Evolutionary conservation across 345 rosid species (phyloP), one percentile per base, ranked within the genome.

Genomic region (Sonneratia alba): DNA sequence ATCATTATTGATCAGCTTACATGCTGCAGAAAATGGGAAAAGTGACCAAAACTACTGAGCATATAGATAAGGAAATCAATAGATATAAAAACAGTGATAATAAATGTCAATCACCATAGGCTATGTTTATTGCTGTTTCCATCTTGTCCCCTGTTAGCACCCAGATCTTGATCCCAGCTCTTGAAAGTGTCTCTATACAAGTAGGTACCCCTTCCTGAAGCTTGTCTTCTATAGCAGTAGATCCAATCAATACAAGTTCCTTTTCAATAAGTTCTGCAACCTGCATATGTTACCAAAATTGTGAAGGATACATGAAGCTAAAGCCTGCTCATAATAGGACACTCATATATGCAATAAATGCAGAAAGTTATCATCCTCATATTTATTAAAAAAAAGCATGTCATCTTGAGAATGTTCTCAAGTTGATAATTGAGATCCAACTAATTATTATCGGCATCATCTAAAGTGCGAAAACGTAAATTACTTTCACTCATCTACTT

Each of bases 161-260:
- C 99, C 99, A 96, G 75, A 96, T 91, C 85, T 96, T 96, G 75
- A 96, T 96, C 80, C 99, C 99, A 81, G 99, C 99, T 84, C 83
- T 90, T 53, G 96, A 81, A 83, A 96, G 96, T 79, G 97, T 92
- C 81, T 96, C 93, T 75, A 96, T 96, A 80, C 99, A 96, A 79
- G 72, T 75, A 55, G 99, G 99, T 51, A 96, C 99, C 73, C 98
- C 99, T 84, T 96, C 99, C 79, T 96, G 99, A 82, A 96, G 99
- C 77, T 96, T 96, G 83, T 96, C 99, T 86, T 96, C 99, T 83
- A 96, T 96, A 37, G 99, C 99, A 76, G 99, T 96, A 76, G 84
- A 77, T 56, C 99, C 99, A 70, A 96, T 96, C 86, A 96, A 82
- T 81, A 75, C 73, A 72, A 96, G 96, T 75, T 96, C 91, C 82